Evolutionary conservation across 768 basidiomycete genomes (phyloP), one percentile per base, ranked within the genome.

Genomic region (Leccinum boreale): DNA sequence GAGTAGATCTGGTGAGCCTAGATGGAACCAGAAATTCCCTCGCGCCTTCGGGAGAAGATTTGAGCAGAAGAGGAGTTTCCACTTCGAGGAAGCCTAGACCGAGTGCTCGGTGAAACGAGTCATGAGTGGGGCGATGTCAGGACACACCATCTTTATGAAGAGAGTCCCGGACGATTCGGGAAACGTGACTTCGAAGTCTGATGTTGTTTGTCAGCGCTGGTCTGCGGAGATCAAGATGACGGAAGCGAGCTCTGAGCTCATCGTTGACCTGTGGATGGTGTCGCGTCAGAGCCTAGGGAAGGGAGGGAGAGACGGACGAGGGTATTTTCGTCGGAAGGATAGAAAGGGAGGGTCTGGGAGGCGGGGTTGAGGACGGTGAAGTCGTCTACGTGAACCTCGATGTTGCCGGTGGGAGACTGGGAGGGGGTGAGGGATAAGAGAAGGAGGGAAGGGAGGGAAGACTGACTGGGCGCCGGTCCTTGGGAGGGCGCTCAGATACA

Each of bases 41-140:
- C 1, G 94, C 95, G 29, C 94, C 94, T 76, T 98, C 95, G 21
- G 94, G 93, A 2, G 94, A 90, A 8, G 94, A 96, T 69, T 90
- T 87, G 28, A 98, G 81, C 21, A 98, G 80, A 54, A 94, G 80
- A 26, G 95, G 95, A 0, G 95, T 98, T 72, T 98, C 95, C 31
- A 98, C 90, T 71, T 97, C 95, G 54, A 85, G 79, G 73, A 98
- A 98, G 66, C 83, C 95, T 97, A 55, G 64, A 55, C 65, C 9
- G 35, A 36, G 55, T 17, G 26, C 14, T 39, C 26, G 51, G 39
- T 68, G 54, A 52, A 52, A 51, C 51, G 53, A 35, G 52, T 23
- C 55, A 31, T 57, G 51, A 50, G 58, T 56, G 54, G 54, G 62
- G 21, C 0, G 44, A 45, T 44, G 36, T 50, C 26, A 24, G 62